Conservation (phyloP, 2,329 filamentous ascomycete species). For the Penicillium sp. region DNA sequence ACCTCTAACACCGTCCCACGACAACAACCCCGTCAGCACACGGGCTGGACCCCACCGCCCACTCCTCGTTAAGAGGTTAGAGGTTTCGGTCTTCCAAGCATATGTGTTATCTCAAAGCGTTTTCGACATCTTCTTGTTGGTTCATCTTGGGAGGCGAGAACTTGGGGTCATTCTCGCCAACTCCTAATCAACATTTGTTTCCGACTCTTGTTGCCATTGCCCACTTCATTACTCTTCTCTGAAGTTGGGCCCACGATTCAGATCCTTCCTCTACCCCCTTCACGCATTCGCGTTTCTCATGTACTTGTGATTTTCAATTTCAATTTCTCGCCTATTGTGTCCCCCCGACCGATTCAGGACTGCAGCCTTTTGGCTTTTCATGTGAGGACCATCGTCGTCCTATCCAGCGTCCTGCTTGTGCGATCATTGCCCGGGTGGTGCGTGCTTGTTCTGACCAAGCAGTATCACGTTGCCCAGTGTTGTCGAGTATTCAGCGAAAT, state of each 20-base stretch:
- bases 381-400: conserved; percentile 2
- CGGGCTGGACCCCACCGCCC: neutral
- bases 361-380: neutral
- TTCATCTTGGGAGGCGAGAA: neutral
- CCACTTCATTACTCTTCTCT: neutral
- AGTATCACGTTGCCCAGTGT: neutral
- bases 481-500: conserved; percentile 1
- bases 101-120: neutral
- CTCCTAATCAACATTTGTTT: neutral
- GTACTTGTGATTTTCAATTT: neutral
- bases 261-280: neutral
- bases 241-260: neutral
- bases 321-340: neutral
- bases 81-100: neutral
- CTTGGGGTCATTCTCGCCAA: neutral
- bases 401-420: conserved; percentile 2
- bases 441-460: conserved; percentile 6
- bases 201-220: neutral
- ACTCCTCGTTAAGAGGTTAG: neutral
- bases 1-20: neutral
- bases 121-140: neutral
- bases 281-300: conserved; percentile 3
- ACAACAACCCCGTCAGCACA: neutral
- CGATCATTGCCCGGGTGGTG: neutral
- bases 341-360: neutral